Conservation (phyloP, 257 asterid genomes). For the Ilex asprella region DNA sequence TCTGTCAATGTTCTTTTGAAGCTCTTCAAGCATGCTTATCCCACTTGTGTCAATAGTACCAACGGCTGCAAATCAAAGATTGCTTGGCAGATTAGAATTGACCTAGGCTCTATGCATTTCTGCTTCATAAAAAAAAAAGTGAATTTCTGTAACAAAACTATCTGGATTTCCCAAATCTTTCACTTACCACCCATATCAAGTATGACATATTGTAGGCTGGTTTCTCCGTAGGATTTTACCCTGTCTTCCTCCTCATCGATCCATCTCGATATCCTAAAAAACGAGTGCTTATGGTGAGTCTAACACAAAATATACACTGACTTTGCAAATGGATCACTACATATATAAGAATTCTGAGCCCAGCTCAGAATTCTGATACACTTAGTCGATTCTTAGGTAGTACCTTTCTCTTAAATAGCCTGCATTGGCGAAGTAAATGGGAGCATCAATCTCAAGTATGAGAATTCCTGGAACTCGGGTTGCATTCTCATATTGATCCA, state of each 20-base stretch:
- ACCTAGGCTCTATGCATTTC: background rate
- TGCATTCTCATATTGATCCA: conserved; percentile 70
- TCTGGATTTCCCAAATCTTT: background rate
- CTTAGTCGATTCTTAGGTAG: background rate
- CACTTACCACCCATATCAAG: conserved; percentile 82
- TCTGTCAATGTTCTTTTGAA: conserved; percentile 64
- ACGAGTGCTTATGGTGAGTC: background rate
- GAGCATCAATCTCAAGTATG: conserved; percentile 81
- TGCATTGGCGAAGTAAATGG: conserved; percentile 84
- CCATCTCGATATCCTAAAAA: conserved; percentile 76
- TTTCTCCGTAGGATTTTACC: conserved; percentile 46
- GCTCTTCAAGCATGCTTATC: conserved; percentile 83
- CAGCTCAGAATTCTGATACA: too few relatives aligned
- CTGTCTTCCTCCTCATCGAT: conserved; percentile 83
- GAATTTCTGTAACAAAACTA: background rate
- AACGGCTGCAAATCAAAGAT: conserved; percentile 48
- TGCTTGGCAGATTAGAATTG: background rate
- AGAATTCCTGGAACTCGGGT: conserved; percentile 56
- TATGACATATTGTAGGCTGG: conserved; percentile 50
- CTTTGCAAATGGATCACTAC: background rate
- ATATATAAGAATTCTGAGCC: too few relatives aligned
- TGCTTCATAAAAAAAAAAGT: too few relatives aligned
- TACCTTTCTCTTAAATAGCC: conserved; percentile 95
- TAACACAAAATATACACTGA: background rate
- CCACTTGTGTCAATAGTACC: conserved; percentile 98